Evolutionary conservation across 164 flowering plant genomes (phyloP).

Genomic region (Vitis amurensis): DNA sequence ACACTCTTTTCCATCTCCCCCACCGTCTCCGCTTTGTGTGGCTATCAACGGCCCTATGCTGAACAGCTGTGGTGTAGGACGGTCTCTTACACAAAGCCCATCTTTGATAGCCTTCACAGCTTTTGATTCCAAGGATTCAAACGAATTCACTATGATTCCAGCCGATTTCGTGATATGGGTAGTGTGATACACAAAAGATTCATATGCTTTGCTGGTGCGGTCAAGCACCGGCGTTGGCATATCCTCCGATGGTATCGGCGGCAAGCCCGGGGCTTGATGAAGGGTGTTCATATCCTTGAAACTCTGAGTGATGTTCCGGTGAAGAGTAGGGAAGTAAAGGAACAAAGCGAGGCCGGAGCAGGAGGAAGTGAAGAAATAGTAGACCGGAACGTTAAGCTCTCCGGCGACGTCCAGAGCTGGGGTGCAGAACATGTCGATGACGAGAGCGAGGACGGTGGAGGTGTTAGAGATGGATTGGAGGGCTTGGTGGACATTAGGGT

Average conservation of each 20-base stretch:
- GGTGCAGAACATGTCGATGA: conserved; percentile 38
- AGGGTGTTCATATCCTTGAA: conserved; percentile 8
- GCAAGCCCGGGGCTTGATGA: neutral
- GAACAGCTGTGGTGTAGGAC: neutral
- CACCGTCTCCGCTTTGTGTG: neutral
- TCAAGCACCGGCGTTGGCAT: neutral
- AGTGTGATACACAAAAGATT: neutral
- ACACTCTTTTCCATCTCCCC: neutral
- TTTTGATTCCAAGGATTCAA: neutral
- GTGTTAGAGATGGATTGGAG: conserved; percentile 22
- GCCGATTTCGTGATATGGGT: neutral
- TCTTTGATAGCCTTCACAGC: neutral
- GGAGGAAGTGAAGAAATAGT: conserved; percentile 35
- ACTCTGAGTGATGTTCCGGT: neutral
- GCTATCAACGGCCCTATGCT: neutral
- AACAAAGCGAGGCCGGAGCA: conserved; percentile 15
- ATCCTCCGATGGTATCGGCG: neutral
- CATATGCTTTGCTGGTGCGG: neutral
- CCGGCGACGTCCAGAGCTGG: conserved; percentile 11
- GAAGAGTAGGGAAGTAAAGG: conserved; percentile 25
- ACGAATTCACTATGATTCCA: neutral
- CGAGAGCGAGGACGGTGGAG: conserved; percentile 20
- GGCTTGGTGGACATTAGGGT: conserved; percentile 19
- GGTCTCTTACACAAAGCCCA: neutral
- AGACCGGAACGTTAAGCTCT: conserved; percentile 30